Evolutionary conservation across 1,284 basidiomycete species (phyloP).

Genomic region (Cryptococcus amylolentus): DNA sequence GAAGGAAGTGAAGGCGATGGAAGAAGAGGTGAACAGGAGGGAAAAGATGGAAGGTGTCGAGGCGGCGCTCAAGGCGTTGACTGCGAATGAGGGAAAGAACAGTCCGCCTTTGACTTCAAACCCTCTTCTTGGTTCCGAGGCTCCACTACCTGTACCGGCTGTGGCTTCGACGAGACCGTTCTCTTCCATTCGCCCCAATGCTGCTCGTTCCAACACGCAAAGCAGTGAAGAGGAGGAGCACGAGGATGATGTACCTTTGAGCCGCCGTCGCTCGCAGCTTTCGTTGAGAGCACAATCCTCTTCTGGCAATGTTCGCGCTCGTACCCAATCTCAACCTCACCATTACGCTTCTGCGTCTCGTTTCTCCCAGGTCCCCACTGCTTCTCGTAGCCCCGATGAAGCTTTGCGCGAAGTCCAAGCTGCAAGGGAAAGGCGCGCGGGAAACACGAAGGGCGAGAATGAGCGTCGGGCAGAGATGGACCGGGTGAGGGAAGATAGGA

Average conservation of each 20-base stretch:
- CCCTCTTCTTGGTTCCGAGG: constrained; percentile 1
- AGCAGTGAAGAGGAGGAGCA: neutral
- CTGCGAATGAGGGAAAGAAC: constrained; percentile 1
- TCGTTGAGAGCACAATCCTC: neutral
- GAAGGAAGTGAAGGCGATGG: constrained; percentile 1
- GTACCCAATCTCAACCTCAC: constrained; percentile 7
- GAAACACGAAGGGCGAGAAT: constrained; percentile 23
- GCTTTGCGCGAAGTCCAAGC: constrained; percentile 31
- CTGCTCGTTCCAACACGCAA: neutral
- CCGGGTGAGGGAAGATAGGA: constrained; percentile 11
- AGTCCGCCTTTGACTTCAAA: neutral
- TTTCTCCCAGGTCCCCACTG: neutral
- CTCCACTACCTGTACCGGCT: constrained; percentile 5
- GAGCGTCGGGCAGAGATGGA: constrained; percentile 27
- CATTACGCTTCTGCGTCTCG: constrained; percentile 1
- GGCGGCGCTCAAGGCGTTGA: constrained; percentile 6
- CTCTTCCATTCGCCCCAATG: neutral
- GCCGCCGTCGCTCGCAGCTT: neutral
- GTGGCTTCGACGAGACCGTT: neutral
- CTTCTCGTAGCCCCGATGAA: neutral
- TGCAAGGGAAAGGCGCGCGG: constrained; percentile 32
- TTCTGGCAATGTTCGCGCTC: neutral
- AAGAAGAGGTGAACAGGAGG: neutral
- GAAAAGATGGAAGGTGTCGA: neutral
- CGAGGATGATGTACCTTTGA: neutral